Evolutionary conservation across 2,329 filamentous ascomycete genomes (phyloP).

Genomic region (Didymella pomorum): DNA sequence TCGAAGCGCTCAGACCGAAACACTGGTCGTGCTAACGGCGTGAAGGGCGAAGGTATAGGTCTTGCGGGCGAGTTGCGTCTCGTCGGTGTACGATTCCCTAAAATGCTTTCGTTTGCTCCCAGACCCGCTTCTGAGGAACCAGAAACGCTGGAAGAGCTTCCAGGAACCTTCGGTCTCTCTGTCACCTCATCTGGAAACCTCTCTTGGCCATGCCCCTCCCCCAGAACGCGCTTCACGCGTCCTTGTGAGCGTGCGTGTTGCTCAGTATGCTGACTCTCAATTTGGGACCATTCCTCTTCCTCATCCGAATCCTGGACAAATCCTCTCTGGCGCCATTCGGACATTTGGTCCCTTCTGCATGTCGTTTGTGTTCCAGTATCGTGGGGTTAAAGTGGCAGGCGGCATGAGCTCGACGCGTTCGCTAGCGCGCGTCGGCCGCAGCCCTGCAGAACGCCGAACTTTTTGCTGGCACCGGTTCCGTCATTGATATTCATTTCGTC

Average conservation of each 20-base stretch:
- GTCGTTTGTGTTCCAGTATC: slow-evolving; percentile 32
- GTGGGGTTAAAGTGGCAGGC: slow-evolving; percentile 27
- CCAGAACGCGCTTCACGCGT: slow-evolving; percentile 35
- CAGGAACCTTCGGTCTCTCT: background rate
- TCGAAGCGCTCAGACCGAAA: slow-evolving; percentile 27
- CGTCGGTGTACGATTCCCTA: background rate
- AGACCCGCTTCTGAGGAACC: background rate
- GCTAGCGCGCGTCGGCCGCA: slow-evolving; percentile 29
- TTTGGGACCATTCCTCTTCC: slow-evolving; percentile 51
- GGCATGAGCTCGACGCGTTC: slow-evolving; percentile 24
- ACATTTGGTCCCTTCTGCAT: slow-evolving; percentile 55
- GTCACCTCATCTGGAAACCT: background rate
- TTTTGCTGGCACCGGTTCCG: slow-evolving; percentile 27
- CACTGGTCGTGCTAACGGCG: slow-evolving; percentile 20
- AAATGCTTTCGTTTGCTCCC: background rate
- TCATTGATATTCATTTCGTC: slow-evolving; percentile 23
- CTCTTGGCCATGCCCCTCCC: background rate
- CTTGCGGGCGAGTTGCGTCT: slow-evolving; percentile 22
- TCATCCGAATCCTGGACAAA: slow-evolving; percentile 62
- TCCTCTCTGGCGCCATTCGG: slow-evolving; percentile 58
- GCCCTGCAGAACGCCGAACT: slow-evolving; percentile 23
- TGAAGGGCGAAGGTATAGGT: slow-evolving; percentile 30
- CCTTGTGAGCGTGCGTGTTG: slow-evolving; percentile 22
- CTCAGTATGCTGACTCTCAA: slow-evolving; percentile 36
- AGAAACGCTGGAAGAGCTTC: background rate